Evolutionary conservation across 2,329 filamentous ascomycete species (phyloP).

Genomic region (Penicillium sp.): DNA sequence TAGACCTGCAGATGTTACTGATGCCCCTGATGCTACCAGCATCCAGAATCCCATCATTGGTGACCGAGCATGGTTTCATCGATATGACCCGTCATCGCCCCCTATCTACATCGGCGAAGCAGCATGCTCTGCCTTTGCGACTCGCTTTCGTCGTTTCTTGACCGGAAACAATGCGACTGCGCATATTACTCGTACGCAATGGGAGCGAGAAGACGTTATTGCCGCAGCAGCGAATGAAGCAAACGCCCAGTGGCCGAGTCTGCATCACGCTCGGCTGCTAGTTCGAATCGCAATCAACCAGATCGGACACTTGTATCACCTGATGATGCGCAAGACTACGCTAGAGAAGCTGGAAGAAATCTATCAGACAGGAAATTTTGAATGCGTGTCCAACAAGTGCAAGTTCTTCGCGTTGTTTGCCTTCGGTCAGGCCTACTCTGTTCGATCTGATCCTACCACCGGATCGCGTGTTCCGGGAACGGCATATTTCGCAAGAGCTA

Average conservation of each 20-base stretch:
- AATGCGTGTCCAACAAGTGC: slow-evolving; percentile 47
- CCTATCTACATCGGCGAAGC: slow-evolving; percentile 48
- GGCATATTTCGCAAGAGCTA: slow-evolving; percentile 51
- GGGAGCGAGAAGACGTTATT: slow-evolving; percentile 41
- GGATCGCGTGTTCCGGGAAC: slow-evolving; percentile 51
- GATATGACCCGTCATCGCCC: slow-evolving; percentile 43
- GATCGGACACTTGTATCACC: slow-evolving; percentile 45
- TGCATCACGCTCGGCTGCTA: slow-evolving; percentile 45
- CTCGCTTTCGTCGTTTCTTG: slow-evolving; percentile 46
- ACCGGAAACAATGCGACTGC: slow-evolving; percentile 39
- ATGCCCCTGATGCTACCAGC: slow-evolving; percentile 36
- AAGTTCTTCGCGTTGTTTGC: slow-evolving; percentile 55
- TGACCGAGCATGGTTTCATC: slow-evolving; percentile 46
- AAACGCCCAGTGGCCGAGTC: slow-evolving; percentile 43
- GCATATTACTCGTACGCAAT: slow-evolving; percentile 45
- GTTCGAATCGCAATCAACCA: slow-evolving; percentile 47
- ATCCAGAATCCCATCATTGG: slow-evolving; percentile 44
- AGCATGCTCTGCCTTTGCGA: slow-evolving; percentile 49
- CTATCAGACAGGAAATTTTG: slow-evolving; percentile 41
- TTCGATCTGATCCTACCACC: slow-evolving; percentile 41
- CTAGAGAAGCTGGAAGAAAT: slow-evolving; percentile 49
- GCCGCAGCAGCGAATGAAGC: slow-evolving; percentile 37
- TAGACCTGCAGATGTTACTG: slow-evolving; percentile 30
- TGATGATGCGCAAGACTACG: slow-evolving; percentile 46
- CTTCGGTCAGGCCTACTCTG: slow-evolving; percentile 54